Base-by-base conservation (phyloP, 2,329 filamentous ascomycete species). In the Biscogniauxia sp. region DNA sequence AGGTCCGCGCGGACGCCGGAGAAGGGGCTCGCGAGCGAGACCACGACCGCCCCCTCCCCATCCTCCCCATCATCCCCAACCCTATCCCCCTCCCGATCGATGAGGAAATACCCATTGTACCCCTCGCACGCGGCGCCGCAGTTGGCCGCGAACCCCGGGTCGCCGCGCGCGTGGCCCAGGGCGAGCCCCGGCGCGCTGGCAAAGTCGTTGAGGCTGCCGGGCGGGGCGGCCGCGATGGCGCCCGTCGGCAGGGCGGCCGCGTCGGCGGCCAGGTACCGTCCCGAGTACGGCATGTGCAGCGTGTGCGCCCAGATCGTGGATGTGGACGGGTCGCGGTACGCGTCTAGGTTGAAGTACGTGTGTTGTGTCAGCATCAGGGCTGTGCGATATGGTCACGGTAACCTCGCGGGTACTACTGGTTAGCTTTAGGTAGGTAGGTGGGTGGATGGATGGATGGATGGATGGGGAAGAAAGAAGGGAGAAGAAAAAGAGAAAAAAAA, bases 1-100 rank as follows among this genome's bases (percentile, higher is more conserved):
- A 93, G 80, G 57, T 92, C 88, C 51, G 91, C 77, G 70, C 83
- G 84, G 74, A 93, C 90, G 11, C 90, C 89, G 0, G 85, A 88
- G 71, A 80, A 87, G 56, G 79, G 79, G 65, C 84, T 86, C 1
- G 84, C 84, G 50, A 92, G 75, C 17, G 81, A 82, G 15, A 88
- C 79, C 5, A 82, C 78, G 2, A 75, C 75, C 28, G 75, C 77
- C 23, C 74, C 70, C 20, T 70, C 64, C 8, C 23, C 23, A 23
- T n/a, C n/a, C n/a, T n/a, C n/a, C n/a, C n/a, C n/a, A n/a, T n/a
- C n/a, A n/a, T n/a, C n/a, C n/a, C n/a, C n/a, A n/a, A n/a, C n/a
- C n/a, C n/a, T n/a, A n/a, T n/a, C 23, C 74, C 70, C 20, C 70
- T 64, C 8, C 23, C 23, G 5, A 6, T 82, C 80, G 41, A 81